Evolutionary conservation across 192 early-diverging fungal species (phyloP).

Genomic region (Linnemannia elongata): DNA sequence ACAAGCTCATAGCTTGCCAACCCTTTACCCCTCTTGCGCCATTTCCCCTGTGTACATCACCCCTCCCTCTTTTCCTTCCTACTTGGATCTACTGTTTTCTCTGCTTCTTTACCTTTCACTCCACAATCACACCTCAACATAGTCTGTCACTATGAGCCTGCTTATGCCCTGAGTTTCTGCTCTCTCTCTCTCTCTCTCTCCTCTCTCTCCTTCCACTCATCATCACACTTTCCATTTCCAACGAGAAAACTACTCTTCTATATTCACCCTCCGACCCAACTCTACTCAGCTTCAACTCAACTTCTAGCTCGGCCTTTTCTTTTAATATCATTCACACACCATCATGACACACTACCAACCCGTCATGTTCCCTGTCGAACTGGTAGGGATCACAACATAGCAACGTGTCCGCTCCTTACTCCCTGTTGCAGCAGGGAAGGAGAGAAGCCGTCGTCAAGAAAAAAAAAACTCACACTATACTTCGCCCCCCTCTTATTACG

Average conservation of each 20-base stretch:
- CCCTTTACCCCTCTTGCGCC: not conserved
- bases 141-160: slow-evolving; percentile 20
- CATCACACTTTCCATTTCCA: not conserved
- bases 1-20: not conserved
- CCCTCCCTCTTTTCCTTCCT: not conserved
- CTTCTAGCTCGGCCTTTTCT: no score
- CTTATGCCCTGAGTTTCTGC: not conserved
- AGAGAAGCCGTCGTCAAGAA: not conserved
- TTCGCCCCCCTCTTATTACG: not conserved
- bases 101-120: no score
- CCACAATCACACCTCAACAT: not conserved
- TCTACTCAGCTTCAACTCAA: not conserved
- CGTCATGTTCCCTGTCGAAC: slow-evolving; percentile 50
- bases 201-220: not conserved
- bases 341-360: slow-evolving; percentile 46
- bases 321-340: not conserved
- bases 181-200: not conserved
- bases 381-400: slow-evolving; percentile 16
- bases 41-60: not conserved
- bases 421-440: not conserved
- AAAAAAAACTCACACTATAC: not conserved
- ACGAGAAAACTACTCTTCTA: not conserved
- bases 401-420: not conserved
- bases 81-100: not conserved
- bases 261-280: slow-evolving; percentile 1